Conservation (phyloP, 106 monocot species). For the Dendrobium chrysotoxum region DNA sequence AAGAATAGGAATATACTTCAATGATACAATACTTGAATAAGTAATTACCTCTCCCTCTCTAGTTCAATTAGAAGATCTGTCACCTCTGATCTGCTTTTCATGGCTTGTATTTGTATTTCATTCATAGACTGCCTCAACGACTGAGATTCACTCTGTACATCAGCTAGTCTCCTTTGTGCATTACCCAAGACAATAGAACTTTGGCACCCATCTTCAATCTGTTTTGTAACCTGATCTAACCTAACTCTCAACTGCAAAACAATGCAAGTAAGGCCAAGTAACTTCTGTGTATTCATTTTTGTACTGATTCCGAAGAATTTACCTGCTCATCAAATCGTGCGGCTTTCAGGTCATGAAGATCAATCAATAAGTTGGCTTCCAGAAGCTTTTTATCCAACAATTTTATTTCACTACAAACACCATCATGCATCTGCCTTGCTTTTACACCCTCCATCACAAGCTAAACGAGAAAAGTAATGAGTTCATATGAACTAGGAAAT, state of each 20-base stretch:
- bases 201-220: constrained; percentile 52
- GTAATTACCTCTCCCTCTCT: constrained; percentile 73
- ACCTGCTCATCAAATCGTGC: constrained; percentile 75
- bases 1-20: constrained; percentile 2
- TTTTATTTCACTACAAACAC: constrained; percentile 42
- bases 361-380: constrained; percentile 47
- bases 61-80: constrained; percentile 62
- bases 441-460: constrained; percentile 69
- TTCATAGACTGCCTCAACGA: constrained; percentile 34
- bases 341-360: constrained; percentile 46
- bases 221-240: constrained; percentile 61
- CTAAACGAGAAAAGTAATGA: constrained; percentile 32
- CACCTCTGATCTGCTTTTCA: constrained; percentile 41
- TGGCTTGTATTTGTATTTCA: constrained; percentile 35
- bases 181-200: constrained; percentile 35
- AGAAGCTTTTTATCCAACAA: constrained; percentile 49
- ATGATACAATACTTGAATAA: not conserved
- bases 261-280: not conserved
- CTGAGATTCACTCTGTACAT: constrained; percentile 47
- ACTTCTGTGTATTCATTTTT: not conserved
- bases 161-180: constrained; percentile 48
- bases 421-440: constrained; percentile 58
- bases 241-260: constrained; percentile 50
- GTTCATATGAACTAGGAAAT: not conserved
- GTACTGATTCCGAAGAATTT: not conserved